These are phyloP conservation scores for Taiwanofungus camphoratus DNA, from an alignment of 1,284 basidiomycete genomes.

Conservation along the genomic window DNA sequence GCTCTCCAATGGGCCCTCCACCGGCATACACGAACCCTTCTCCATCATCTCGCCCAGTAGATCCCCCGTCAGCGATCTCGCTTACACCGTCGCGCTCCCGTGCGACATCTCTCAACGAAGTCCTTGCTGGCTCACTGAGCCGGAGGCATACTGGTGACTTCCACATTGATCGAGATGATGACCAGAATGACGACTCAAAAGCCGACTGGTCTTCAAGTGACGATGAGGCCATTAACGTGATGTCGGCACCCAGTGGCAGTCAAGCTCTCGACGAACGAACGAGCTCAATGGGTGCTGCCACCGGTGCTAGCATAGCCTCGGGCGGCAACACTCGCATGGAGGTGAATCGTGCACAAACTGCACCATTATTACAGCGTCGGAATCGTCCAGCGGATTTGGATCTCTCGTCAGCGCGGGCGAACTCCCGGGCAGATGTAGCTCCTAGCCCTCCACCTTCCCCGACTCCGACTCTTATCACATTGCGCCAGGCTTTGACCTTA, in stretches of 20 bases:
- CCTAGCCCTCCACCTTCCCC: conserved; percentile 48
- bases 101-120: conserved; percentile 53
- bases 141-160: conserved; percentile 25
- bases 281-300: conserved; percentile 43
- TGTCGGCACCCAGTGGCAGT: conserved; percentile 73
- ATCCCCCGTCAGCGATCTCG: conserved; percentile 27
- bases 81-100: conserved; percentile 36
- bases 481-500: conserved; percentile 49
- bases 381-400: conserved; percentile 62
- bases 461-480: conserved; percentile 55
- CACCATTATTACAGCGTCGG: conserved; percentile 33
- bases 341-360: conserved; percentile 26
- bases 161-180: conserved; percentile 22
- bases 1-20: conserved; percentile 43
- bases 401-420: conserved; percentile 40
- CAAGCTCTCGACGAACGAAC: conserved; percentile 77
- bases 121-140: conserved; percentile 41
- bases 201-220: conserved; percentile 70
- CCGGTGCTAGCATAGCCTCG: conserved; percentile 22
- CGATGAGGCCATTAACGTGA: conserved; percentile 75
- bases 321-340: conserved; percentile 14
- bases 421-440: conserved; percentile 30
- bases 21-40: conserved; percentile 45
- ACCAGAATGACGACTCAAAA: conserved; percentile 44
- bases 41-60: conserved; percentile 21